Percentiles rank a stretch among this genome's conserved stretches.
Evolutionary conservation across 192 early-diverging fungal genomes (phyloP).

Genomic region (Globomyces pollinis-pini): DNA sequence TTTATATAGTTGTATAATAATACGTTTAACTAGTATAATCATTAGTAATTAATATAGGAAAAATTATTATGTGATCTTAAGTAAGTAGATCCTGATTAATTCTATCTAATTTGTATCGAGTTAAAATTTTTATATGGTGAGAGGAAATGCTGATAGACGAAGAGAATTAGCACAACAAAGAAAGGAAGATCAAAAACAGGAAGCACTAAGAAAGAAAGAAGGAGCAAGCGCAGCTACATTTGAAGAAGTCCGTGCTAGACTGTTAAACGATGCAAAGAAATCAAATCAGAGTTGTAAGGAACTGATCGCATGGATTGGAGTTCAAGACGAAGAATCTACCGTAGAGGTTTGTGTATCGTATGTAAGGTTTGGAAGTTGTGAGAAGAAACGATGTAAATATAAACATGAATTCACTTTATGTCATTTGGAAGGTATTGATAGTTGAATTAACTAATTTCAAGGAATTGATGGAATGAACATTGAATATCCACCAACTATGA

Average conservation of each 20-base stretch:
- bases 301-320: background rate
- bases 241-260: constrained; percentile 1
- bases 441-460: background rate
- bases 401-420: background rate
- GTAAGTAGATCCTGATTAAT: too few relatives aligned
- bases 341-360: background rate
- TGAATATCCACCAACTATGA: background rate
- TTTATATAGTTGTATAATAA: too few relatives aligned
- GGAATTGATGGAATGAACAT: background rate
- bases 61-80: too few relatives aligned
- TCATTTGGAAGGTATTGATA: background rate
- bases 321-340: background rate
- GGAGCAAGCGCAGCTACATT: background rate
- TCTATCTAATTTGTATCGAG: too few relatives aligned
- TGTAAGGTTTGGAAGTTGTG: background rate
- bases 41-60: too few relatives aligned
- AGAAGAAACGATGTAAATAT: constrained; percentile 1
- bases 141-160: constrained; percentile 8
- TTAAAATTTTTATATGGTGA: too few relatives aligned
- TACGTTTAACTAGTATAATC: too few relatives aligned
- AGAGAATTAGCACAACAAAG: constrained; percentile 4
- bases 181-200: constrained; percentile 4
- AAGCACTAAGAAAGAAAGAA: background rate
- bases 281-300: background rate
- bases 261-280: constrained; percentile 1